Percentiles rank a stretch among this genome's conserved stretches.
phyloP scores from a whole-genome alignment of 768 basidiomycete species.

The Pleurotus tuoliensis region DNA sequence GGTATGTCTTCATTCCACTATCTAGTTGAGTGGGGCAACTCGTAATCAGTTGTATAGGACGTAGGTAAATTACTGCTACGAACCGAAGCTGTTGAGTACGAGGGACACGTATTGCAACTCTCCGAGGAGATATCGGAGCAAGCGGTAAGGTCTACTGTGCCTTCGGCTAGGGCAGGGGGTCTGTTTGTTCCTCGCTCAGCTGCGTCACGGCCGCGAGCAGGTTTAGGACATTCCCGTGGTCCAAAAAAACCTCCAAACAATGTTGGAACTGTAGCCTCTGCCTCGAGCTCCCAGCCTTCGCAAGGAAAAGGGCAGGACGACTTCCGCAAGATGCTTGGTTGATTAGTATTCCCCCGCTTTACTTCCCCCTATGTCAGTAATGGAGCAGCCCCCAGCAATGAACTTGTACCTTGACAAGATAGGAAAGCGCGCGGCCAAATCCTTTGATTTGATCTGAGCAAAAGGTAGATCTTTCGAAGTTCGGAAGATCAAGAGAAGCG shows the following conservation, averaged over 20 bases:
- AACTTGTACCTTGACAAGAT: too few relatives aligned
- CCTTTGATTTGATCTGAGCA: too few relatives aligned
- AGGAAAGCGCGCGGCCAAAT: too few relatives aligned
- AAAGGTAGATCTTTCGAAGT: too few relatives aligned
- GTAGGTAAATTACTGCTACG: slow-evolving; percentile 75
- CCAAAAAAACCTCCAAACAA: slow-evolving; percentile 18
- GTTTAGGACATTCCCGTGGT: slow-evolving; percentile 57
- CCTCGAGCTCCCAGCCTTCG: slow-evolving; percentile 16
- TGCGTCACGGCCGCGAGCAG: slow-evolving; percentile 64
- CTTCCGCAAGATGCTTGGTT: slow-evolving; percentile 78
- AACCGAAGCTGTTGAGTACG: slow-evolving; percentile 68
- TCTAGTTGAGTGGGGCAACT: background rate
- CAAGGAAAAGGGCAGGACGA: slow-evolving; percentile 70
- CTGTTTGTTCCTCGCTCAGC: slow-evolving; percentile 69
- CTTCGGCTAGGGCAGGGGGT: slow-evolving; percentile 37
- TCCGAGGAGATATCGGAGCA: slow-evolving; percentile 45
- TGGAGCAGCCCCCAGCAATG: too few relatives aligned
- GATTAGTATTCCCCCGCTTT: background rate
- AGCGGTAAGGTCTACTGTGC: slow-evolving; percentile 23
- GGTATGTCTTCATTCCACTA: slow-evolving; percentile 33
- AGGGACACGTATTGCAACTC: slow-evolving; percentile 56
- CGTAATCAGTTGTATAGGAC: slow-evolving; percentile 47
- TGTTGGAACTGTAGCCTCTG: slow-evolving; percentile 10
- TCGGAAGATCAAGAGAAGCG: too few relatives aligned
- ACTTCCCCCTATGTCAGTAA: too few relatives aligned